phyloP scores from a whole-genome alignment of 441 rosid genomes.

The Syzygium syzygioides region DNA sequence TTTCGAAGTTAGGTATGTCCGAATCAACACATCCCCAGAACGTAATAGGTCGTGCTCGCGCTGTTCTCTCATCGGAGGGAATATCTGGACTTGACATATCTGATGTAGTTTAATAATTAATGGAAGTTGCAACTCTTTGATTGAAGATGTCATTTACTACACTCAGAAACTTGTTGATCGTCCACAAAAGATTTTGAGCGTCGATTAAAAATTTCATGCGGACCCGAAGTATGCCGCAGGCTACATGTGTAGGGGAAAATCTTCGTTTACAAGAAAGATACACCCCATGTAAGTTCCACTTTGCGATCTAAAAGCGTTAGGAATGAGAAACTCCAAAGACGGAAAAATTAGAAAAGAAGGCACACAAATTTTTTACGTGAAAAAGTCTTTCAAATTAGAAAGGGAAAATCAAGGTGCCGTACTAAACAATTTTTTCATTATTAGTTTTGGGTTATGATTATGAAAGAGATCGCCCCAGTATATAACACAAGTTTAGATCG shows the following conservation, averaged over 20 bases:
- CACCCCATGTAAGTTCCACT: too few relatives aligned
- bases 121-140: neutral
- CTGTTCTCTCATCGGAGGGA: neutral
- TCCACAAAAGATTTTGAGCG: neutral
- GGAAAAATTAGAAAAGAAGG: too few relatives aligned
- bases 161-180: neutral
- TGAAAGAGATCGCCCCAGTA: too few relatives aligned
- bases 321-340: too few relatives aligned
- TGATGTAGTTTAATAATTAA: neutral
- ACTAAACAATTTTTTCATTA: too few relatives aligned
- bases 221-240: neutral
- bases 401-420: too few relatives aligned
- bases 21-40: neutral
- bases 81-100: neutral
- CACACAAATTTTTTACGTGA: too few relatives aligned
- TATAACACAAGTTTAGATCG: too few relatives aligned
- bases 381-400: too few relatives aligned
- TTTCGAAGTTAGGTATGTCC: neutral
- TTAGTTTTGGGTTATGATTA: too few relatives aligned
- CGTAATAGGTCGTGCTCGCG: neutral
- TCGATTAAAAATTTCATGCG: neutral
- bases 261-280: too few relatives aligned
- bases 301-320: too few relatives aligned
- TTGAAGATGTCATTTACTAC: neutral
- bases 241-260: neutral